Percentiles rank a stretch among this genome's conserved stretches.
Conservation (phyloP, 2,329 filamentous ascomycete species). For the Westerdykella sp. region DNA sequence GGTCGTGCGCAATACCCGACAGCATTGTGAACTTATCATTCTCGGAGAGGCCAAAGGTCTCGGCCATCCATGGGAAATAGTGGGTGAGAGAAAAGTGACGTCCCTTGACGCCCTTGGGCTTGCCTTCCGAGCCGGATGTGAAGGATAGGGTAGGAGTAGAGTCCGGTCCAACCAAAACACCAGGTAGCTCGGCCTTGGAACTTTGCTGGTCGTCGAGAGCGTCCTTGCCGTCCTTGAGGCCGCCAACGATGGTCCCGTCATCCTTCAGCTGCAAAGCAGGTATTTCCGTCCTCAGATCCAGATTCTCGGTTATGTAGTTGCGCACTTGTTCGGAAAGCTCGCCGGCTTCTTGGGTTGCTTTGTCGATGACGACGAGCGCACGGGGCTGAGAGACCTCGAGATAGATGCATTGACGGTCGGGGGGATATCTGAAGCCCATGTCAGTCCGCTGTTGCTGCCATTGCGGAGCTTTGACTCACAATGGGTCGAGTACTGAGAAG, state of each 20-base stretch:
- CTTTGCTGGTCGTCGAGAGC: slow-evolving; percentile 53
- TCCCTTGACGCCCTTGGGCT: slow-evolving; percentile 80
- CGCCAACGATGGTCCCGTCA: slow-evolving; percentile 67
- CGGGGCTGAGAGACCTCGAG: slow-evolving; percentile 72
- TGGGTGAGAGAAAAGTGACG: slow-evolving; percentile 79
- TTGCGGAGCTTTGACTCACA: slow-evolving; percentile 45
- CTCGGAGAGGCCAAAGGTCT: slow-evolving; percentile 67
- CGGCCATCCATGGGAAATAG: slow-evolving; percentile 91
- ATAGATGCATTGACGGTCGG: slow-evolving; percentile 73
- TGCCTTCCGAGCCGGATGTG: slow-evolving; percentile 63
- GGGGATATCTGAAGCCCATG: slow-evolving; percentile 57
- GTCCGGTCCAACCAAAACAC: slow-evolving; percentile 79
- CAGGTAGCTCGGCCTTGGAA: slow-evolving; percentile 54
- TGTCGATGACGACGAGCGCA: slow-evolving; percentile 66
- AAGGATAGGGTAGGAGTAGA: slow-evolving; percentile 65
- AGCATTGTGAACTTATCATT: slow-evolving; percentile 76
- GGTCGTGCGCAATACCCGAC: slow-evolving; percentile 72
- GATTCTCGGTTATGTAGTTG: slow-evolving; percentile 65
- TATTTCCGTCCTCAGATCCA: slow-evolving; percentile 66
- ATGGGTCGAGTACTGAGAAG: slow-evolving; percentile 66
- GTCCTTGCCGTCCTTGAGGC: slow-evolving; percentile 59
- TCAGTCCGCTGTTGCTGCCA: slow-evolving; percentile 3
- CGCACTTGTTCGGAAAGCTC: slow-evolving; percentile 54
- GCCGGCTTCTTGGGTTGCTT: slow-evolving; percentile 64
- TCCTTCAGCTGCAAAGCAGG: slow-evolving; percentile 67